Percentiles rank a stretch among this genome's conserved stretches.
Evolutionary conservation across 2,329 filamentous ascomycete genomes (phyloP).

Genomic region (Aspergillus fumigatiaffinis): DNA sequence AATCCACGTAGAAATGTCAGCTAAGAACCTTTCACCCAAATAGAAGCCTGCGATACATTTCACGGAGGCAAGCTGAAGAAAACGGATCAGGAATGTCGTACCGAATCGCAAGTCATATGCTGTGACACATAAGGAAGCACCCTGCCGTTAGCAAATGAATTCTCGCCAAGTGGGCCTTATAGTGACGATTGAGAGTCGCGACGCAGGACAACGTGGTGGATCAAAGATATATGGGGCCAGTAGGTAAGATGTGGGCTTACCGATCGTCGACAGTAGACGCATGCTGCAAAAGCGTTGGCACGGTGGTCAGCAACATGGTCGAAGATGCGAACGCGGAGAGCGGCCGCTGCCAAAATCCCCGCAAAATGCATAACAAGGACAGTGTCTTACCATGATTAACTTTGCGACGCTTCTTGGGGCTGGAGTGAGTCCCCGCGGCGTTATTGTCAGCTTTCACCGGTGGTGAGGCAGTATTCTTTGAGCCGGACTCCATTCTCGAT

Average conservation of each 20-base stretch:
- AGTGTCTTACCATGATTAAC: slow-evolving; percentile 74
- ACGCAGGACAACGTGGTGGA: background rate
- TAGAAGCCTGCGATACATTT: slow-evolving; percentile 18
- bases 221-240: background rate
- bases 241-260: slow-evolving; percentile 54
- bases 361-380: slow-evolving; percentile 23
- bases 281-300: slow-evolving; percentile 56
- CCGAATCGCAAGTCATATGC: slow-evolving; percentile 92
- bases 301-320: slow-evolving; percentile 22
- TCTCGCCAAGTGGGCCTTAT: slow-evolving; percentile 11
- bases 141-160: slow-evolving; percentile 45
- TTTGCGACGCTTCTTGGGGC: slow-evolving; percentile 80
- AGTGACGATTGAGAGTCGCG: slow-evolving; percentile 14
- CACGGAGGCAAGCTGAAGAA: slow-evolving; percentile 17
- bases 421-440: slow-evolving; percentile 39
- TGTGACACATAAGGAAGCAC: slow-evolving; percentile 47
- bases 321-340: slow-evolving; percentile 13
- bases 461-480: slow-evolving; percentile 26
- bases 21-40: slow-evolving; percentile 9
- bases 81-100: slow-evolving; percentile 48
- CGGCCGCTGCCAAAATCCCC: slow-evolving; percentile 18
- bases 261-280: slow-evolving; percentile 85
- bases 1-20: slow-evolving; percentile 32
- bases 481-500: slow-evolving; percentile 26
- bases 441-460: slow-evolving; percentile 32